Evolutionary conservation across 1,284 basidiomycete genomes (phyloP).

Genomic region (Golubevia sp.): DNA sequence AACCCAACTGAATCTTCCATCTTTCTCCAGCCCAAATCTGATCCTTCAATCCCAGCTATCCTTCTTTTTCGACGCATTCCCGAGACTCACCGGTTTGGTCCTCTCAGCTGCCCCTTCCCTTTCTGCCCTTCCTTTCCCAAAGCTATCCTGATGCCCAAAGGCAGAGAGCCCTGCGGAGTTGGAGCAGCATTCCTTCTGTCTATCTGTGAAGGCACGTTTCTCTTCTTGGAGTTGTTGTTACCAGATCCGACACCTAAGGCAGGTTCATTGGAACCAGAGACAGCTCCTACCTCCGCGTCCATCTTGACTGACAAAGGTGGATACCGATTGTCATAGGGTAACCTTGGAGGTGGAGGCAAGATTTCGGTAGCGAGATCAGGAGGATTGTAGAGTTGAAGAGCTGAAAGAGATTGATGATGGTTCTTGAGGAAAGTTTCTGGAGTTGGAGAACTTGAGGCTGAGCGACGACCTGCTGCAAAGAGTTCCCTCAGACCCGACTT

Average conservation of each 20-base stretch:
- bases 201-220: neutral
- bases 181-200: too few species aligned
- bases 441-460: neutral
- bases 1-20: too few species aligned
- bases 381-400: neutral
- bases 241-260: neutral
- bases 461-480: neutral
- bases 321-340: slow-evolving; percentile 1
- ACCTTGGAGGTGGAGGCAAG: slow-evolving; percentile 4
- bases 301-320: neutral
- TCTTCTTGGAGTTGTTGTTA: neutral
- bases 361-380: slow-evolving; percentile 7
- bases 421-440: neutral
- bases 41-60: too few species aligned
- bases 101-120: too few species aligned
- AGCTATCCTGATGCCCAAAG: too few species aligned
- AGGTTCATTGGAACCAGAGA: neutral
- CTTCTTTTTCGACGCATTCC: too few species aligned
- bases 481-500: neutral
- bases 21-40: too few species aligned
- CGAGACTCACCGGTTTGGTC: too few species aligned
- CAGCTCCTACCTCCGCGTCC: neutral
- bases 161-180: too few species aligned
- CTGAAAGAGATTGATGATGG: neutral
- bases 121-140: too few species aligned